phyloP scores from a whole-genome alignment of 345 rosid species.

The Populus nigra region DNA sequence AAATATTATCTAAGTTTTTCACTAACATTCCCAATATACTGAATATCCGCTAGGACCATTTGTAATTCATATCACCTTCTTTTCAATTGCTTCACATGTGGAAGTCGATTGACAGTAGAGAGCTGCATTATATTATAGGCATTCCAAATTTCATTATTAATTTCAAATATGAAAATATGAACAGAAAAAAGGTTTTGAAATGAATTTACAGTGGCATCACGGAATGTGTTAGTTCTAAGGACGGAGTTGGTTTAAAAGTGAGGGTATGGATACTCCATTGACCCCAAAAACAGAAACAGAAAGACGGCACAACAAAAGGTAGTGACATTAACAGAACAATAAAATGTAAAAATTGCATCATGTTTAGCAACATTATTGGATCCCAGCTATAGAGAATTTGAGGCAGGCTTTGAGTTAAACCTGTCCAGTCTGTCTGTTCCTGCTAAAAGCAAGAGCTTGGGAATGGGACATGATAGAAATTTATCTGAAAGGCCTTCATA shows the following conservation, averaged over 20 bases:
- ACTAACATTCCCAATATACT: background rate
- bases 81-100: background rate
- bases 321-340: too few species aligned
- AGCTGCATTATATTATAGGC: background rate
- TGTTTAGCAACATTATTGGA: background rate
- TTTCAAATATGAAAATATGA: background rate
- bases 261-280: background rate
- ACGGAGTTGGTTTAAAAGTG: background rate
- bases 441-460: conserved; percentile 82
- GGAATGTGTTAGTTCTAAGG: background rate
- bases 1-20: background rate
- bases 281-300: background rate
- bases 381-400: background rate
- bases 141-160: background rate
- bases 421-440: conserved; percentile 91
- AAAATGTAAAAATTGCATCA: background rate
- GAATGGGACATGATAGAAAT: conserved; percentile 77
- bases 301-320: background rate
- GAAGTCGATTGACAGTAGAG: background rate
- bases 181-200: background rate
- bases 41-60: background rate
- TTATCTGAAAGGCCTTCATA: conserved; percentile 93
- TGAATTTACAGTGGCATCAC: background rate
- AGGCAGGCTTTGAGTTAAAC: conserved; percentile 30
- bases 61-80: background rate